Evolutionary conservation across 2,329 filamentous ascomycete species (phyloP).

Genomic region (Ploettnerulaceae sp.): DNA sequence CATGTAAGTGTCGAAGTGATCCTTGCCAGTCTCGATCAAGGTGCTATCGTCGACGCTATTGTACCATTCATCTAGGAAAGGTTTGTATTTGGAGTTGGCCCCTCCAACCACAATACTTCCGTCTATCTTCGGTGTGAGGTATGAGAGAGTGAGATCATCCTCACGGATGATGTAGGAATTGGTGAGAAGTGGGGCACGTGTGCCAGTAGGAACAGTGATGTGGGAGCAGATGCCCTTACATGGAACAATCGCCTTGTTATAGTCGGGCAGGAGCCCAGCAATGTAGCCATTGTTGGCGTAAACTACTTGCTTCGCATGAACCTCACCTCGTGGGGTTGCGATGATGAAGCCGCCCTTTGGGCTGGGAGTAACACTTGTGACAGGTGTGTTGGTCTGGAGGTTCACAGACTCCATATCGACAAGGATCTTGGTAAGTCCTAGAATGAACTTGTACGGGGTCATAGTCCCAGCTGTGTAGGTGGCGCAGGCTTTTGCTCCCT

Average conservation of each 20-base stretch:
- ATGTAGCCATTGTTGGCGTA: slow-evolving; percentile 66
- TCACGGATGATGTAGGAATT: slow-evolving; percentile 10
- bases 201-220: background rate
- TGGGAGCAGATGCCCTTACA: slow-evolving; percentile 11
- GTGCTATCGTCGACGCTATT: slow-evolving; percentile 43
- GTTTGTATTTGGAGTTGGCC: slow-evolving; percentile 35
- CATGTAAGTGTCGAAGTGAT: slow-evolving; percentile 47
- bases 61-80: slow-evolving; percentile 39
- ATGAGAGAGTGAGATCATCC: slow-evolving; percentile 10
- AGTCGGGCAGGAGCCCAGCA: slow-evolving; percentile 21
- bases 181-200: slow-evolving; percentile 4
- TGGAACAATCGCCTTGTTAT: slow-evolving; percentile 18
- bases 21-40: slow-evolving; percentile 39
- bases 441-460: slow-evolving; percentile 57
- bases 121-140: slow-evolving; percentile 30
- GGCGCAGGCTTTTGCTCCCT: slow-evolving; percentile 22
- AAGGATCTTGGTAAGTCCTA: slow-evolving; percentile 45
- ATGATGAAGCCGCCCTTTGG: slow-evolving; percentile 40
- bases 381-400: slow-evolving; percentile 48
- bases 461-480: slow-evolving; percentile 31
- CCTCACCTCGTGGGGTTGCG: slow-evolving; percentile 49
- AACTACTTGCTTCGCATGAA: slow-evolving; percentile 50
- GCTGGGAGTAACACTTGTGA: slow-evolving; percentile 27
- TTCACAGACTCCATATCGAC: slow-evolving; percentile 41
- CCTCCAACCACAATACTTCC: slow-evolving; percentile 39